Base-by-base conservation (phyloP, 2,329 filamentous ascomycete species). In the Trichoderma lentiforme region DNA sequence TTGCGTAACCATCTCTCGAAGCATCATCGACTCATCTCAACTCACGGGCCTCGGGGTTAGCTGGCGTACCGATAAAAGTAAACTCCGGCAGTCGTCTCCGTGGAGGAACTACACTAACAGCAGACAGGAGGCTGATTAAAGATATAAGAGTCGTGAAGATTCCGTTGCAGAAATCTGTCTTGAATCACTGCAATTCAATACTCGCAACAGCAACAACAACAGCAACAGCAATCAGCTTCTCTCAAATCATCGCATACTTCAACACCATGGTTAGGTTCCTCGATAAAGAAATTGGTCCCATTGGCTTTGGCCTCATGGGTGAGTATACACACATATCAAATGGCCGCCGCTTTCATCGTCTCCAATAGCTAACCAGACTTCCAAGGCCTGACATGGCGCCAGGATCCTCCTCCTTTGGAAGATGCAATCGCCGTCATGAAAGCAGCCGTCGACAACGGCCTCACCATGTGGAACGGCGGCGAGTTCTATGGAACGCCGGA, bases 401-500 rank as follows among this genome's bases (percentile, higher is more conserved):
- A 77, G 28, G 74, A 78, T 7, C 80, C 81, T 2, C 78, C 80
- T 11, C 78, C 85, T 2, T 77, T 85, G 15, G 84, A 88, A 36
- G 80, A 87, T 73, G 82, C 86, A 30, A 84, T 90, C 73, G 85
- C 84, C 61, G 85, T 87, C 15, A 83, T 92, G 80, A 86, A 86
- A 75, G 84, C 86, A 21, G 82, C 89, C 6, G 78, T 90, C 15
- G 74, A 80, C n/a, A 77, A 78, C 11, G 83, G 85, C 68, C 81
- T 80, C 76, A 85, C 81, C 73, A 81, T 86, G 71, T 92, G 89
- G 89, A 91, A 91, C 75, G 89, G 84, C 47, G 90, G 85, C 73
- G 88, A 91, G 77, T 86, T 92, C 77, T 93, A 93, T 80, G 90
- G 90, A 51, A 82, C 83, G 0, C 85, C 86, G 2, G 83, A 87